These are phyloP conservation scores for Exophiala sp. DNA, from an alignment of 2,329 filamentous ascomycete genomes.

Conservation along the genomic window DNA sequence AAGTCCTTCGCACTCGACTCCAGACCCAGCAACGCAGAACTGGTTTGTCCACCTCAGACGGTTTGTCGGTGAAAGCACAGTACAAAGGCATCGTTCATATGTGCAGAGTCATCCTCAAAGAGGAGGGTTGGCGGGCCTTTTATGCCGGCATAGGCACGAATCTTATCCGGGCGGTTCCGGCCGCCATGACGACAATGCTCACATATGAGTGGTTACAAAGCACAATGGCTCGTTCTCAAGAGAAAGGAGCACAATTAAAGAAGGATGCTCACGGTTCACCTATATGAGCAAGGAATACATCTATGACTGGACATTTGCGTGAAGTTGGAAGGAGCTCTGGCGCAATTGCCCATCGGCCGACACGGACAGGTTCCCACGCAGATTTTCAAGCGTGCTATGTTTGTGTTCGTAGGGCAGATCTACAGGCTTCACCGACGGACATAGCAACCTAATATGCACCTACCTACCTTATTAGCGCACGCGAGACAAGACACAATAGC, in stretches of 20 bases:
- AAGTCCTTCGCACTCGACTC: conserved; percentile 87
- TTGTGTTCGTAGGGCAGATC: too few relatives aligned
- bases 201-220: conserved; percentile 80
- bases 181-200: conserved; percentile 94
- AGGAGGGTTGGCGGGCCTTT: conserved; percentile 95
- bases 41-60: conserved; percentile 51
- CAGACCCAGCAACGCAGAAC: conserved; percentile 81
- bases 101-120: conserved; percentile 75
- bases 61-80: conserved; percentile 53
- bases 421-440: too few relatives aligned
- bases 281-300: conserved; percentile 1
- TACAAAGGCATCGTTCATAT: conserved; percentile 81
- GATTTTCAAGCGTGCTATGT: too few relatives aligned
- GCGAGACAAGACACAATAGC: too few relatives aligned
- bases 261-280: conserved; percentile 7
- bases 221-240: conserved; percentile 51
- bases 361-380: neutral
- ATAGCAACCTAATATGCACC: too few relatives aligned
- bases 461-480: too few relatives aligned
- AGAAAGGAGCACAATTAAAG: conserved; percentile 36
- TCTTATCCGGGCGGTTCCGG: conserved; percentile 91
- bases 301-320: conserved; percentile 1
- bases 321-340: conserved; percentile 5
- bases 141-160: conserved; percentile 98
- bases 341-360: neutral